Conservation (phyloP, 1,284 basidiomycete genomes). For the Pseudozyma tsukubaensis region DNA sequence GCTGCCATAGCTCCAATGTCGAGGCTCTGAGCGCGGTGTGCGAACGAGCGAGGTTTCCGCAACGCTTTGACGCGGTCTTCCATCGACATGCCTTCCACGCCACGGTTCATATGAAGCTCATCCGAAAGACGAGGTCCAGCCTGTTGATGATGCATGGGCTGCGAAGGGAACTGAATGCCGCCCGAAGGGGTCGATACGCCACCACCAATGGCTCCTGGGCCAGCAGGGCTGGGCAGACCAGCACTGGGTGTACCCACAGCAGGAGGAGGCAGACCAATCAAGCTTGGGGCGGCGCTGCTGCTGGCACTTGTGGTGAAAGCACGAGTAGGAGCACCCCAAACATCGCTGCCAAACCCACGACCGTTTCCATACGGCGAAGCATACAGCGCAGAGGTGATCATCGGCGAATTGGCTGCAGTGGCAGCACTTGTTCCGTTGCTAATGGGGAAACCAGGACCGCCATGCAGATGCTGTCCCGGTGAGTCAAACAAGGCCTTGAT, state of each 20-base stretch:
- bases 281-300: conserved; percentile 38
- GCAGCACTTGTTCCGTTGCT: conserved; percentile 32
- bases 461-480: conserved; percentile 66
- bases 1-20: conserved; percentile 60
- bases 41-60: conserved; percentile 60
- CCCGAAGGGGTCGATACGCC: conserved; percentile 15
- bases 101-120: conserved; percentile 47
- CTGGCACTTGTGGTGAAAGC: conserved; percentile 39
- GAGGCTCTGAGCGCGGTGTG: conserved; percentile 61
- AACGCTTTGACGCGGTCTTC: conserved; percentile 56
- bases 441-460: conserved; percentile 68
- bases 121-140: conserved; percentile 48
- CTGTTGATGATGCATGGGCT: conserved; percentile 37
- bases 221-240: conserved; percentile 27
- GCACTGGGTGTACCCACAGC: conserved; percentile 26
- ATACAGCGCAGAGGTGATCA: conserved; percentile 60
- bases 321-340: conserved; percentile 64
- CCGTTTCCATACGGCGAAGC: conserved; percentile 60
- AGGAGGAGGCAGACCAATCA: conserved; percentile 40
- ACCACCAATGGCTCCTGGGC: conserved; percentile 22
- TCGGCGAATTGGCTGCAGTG: conserved; percentile 51
- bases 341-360: conserved; percentile 57
- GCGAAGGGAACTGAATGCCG: conserved; percentile 54
- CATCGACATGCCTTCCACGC: conserved; percentile 47
- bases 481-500: conserved; percentile 89